These are phyloP conservation scores for Coemansia sp. DNA, from an alignment of 371 early-diverging fungal species.

Conservation along the genomic window DNA sequence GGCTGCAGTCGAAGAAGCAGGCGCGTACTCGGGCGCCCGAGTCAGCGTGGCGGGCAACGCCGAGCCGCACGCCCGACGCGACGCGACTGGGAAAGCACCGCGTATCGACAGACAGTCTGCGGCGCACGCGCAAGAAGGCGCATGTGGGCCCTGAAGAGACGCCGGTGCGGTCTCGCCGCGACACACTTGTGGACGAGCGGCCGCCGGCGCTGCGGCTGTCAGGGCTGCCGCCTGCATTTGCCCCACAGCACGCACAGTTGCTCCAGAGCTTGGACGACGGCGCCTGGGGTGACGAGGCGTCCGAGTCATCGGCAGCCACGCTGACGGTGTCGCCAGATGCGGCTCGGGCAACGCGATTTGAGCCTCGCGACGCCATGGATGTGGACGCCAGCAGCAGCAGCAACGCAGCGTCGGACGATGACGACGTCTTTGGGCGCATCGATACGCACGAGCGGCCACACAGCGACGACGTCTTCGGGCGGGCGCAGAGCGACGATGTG, in stretches of 20 bases:
- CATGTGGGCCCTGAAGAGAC: slow-evolving; percentile 48
- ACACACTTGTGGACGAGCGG: slow-evolving; percentile 50
- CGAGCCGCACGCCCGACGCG: slow-evolving; percentile 2
- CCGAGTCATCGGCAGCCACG: slow-evolving; percentile 47
- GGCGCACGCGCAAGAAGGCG: slow-evolving; percentile 45
- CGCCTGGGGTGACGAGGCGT: slow-evolving; percentile 38
- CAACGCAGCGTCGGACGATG: slow-evolving; percentile 9
- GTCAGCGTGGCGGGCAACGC: slow-evolving; percentile 47
- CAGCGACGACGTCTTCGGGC: slow-evolving; percentile 25
- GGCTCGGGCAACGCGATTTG: slow-evolving; percentile 2
- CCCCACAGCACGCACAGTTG: slow-evolving; percentile 36
- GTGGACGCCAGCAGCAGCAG: slow-evolving; percentile 7
- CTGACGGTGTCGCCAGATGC: slow-evolving; percentile 17
- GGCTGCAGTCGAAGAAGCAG: slow-evolving; percentile 50
- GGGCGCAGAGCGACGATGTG: slow-evolving; percentile 24
- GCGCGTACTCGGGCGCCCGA: slow-evolving; percentile 43
- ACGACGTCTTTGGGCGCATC: slow-evolving; percentile 32
- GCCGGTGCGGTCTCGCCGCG: slow-evolving; percentile 45
- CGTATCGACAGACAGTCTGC: slow-evolving; percentile 46
- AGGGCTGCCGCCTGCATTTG: slow-evolving; percentile 32
- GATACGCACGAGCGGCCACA: slow-evolving; percentile 11
- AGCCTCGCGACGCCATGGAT: slow-evolving; percentile 3
- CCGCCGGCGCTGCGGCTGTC: slow-evolving; percentile 29
- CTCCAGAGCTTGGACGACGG: slow-evolving; percentile 25
- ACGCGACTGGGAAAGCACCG: slow-evolving; percentile 52